phyloP scores from a whole-genome alignment of 2,329 filamentous ascomycete species.

The Cercospora sojina region DNA sequence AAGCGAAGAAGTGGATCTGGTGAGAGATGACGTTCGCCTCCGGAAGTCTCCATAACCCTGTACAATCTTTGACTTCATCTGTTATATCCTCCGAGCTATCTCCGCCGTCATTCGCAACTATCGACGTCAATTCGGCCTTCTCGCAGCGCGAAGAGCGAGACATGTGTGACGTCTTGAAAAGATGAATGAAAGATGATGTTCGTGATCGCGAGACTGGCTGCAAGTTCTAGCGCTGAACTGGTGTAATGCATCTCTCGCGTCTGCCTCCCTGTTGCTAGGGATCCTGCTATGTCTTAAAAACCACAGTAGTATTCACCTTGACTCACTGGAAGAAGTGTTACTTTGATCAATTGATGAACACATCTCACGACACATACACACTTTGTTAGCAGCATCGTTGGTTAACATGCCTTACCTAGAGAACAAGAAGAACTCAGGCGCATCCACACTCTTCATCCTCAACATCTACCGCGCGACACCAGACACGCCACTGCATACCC shows the following conservation, averaged over 20 bases:
- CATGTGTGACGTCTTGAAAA: not conserved
- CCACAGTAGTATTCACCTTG: not conserved
- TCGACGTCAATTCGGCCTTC: not conserved
- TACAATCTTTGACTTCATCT: slow-evolving; percentile 1
- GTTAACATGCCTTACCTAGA: not conserved
- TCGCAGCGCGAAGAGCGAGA: not conserved
- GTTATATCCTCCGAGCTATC: not conserved
- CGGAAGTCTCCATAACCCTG: not conserved
- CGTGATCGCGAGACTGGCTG: not conserved
- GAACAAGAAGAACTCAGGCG: not conserved
- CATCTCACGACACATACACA: not conserved
- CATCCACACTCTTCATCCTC: slow-evolving; percentile 15
- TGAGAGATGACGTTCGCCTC: not conserved
- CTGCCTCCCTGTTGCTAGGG: not conserved
- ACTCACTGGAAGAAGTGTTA: not conserved
- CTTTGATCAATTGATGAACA: not conserved
- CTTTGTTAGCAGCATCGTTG: too few species aligned
- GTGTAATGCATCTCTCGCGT: not conserved
- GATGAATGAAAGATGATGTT: not conserved
- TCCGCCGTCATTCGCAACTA: not conserved
- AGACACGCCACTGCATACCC: slow-evolving; percentile 13
- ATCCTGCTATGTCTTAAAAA: not conserved
- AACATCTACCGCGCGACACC: slow-evolving; percentile 22
- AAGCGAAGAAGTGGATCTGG: not conserved
- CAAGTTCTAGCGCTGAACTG: not conserved